phyloP scores from a whole-genome alignment of 2,329 filamentous ascomycete species.

The Canariomyces notabilis region DNA sequence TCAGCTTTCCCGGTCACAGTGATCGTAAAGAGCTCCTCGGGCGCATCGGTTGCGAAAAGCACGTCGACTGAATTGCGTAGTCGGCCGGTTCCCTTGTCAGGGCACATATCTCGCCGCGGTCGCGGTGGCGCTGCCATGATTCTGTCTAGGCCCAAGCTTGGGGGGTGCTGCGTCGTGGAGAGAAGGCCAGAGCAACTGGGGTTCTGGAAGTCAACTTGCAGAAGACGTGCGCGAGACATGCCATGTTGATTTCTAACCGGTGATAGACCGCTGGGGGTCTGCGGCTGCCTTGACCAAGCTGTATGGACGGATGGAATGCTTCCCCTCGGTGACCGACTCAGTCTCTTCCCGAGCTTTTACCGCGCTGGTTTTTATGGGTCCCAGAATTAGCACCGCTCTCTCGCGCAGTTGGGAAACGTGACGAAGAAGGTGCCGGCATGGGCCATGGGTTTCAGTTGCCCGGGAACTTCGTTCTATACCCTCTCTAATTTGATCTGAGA shows the following conservation, averaged over 20 bases:
- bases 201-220: neutral
- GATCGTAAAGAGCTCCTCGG: constrained; percentile 77
- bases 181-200: neutral
- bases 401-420: neutral
- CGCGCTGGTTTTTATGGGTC: neutral
- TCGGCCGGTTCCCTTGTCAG: neutral
- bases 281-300: neutral
- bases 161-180: too few species aligned
- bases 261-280: neutral
- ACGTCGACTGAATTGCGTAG: constrained; percentile 42
- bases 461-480: neutral
- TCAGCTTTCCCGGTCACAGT: constrained; percentile 65
- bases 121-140: neutral
- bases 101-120: neutral
- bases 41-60: constrained; percentile 79
- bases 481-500: neutral
- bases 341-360: neutral
- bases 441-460: neutral
- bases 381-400: neutral
- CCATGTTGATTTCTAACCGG: neutral
- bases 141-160: too few species aligned
- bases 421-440: neutral
- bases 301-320: neutral
- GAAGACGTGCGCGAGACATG: neutral
- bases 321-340: neutral